phyloP scores from a whole-genome alignment of 2,329 filamentous ascomycete species.

The Rhynchosporium graminicola region DNA sequence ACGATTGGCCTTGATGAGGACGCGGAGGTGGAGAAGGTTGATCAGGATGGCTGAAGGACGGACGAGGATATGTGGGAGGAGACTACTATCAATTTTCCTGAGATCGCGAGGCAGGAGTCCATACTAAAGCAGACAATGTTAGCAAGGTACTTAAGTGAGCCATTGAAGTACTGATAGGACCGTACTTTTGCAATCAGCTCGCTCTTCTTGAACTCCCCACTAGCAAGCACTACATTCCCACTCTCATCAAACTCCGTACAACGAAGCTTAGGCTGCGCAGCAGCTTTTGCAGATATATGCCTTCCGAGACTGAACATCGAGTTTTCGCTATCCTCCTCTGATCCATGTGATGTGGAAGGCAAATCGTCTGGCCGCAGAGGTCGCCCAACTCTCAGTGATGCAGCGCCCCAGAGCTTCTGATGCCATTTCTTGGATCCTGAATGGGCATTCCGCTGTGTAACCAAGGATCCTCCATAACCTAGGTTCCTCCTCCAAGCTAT shows the following conservation, averaged over 20 bases:
- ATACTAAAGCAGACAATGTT: slow-evolving; percentile 57
- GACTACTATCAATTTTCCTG: slow-evolving; percentile 95
- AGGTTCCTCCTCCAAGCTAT: slow-evolving; percentile 16
- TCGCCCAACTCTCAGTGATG: slow-evolving; percentile 28
- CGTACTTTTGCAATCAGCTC: slow-evolving; percentile 90
- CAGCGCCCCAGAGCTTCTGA: slow-evolving; percentile 32
- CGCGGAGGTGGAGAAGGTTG: slow-evolving; percentile 93
- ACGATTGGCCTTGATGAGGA: slow-evolving; percentile 91
- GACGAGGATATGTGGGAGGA: slow-evolving; percentile 91
- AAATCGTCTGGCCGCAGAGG: slow-evolving; percentile 59
- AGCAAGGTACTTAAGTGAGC: slow-evolving; percentile 22
- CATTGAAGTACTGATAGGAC: slow-evolving; percentile 28
- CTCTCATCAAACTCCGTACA: slow-evolving; percentile 95
- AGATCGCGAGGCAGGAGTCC: slow-evolving; percentile 91
- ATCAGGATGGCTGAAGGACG: slow-evolving; percentile 91
- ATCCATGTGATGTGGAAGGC: slow-evolving; percentile 50
- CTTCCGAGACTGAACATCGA: slow-evolving; percentile 70
- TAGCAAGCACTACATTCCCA: slow-evolving; percentile 88
- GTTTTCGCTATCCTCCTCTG: slow-evolving; percentile 60
- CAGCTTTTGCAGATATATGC: slow-evolving; percentile 71
- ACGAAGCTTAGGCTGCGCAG: slow-evolving; percentile 80
- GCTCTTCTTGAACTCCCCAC: slow-evolving; percentile 96
- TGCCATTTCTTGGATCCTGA: slow-evolving; percentile 32
- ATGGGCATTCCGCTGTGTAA: slow-evolving; percentile 28
- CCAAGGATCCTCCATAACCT: slow-evolving; percentile 19